Evolutionary conservation across 345 rosid species (phyloP), one percentile per base, ranked within the genome.

Genomic region (Melastoma malabathricum): DNA sequence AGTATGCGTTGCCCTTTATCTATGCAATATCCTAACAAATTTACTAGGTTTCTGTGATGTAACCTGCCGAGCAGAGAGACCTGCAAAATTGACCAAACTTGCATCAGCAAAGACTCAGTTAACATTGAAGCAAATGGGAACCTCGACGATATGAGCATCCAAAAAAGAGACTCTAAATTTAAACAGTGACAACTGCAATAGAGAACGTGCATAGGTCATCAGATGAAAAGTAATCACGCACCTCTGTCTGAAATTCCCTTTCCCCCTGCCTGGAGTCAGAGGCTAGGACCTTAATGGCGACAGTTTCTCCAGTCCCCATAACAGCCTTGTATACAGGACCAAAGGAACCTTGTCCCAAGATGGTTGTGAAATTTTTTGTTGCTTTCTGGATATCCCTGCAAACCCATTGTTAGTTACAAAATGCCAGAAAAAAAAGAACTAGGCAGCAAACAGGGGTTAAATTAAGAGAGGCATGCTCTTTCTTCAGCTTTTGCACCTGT

Each of bases 21-120:
- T 2, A 77, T 69, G 55, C 96, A 84, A 67, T 82, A 82, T 59
- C 98, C 98, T 34, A 82, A 58, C 75, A 92, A 72, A 72, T 92
- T 92, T 69, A 92, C 98, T 50, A 92, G 95, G 69, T 84, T 84
- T 20, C 98, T 68, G 66, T 92, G 96, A 76, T 92, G 98, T 63
- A 92, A 71, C 71, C 98, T 81, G 56, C 98, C 93, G 6, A 92
- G 77, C 31, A 92, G 69, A 64, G 84, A 71, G 15, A 90, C 95
- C 97, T 89, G 67, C 57, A 50, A 64, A 65, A 61, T 38, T 48
- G 22, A 47, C 46, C 15, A 55, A 48, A 15, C 17, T 29, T 10
- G 18, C 31, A 46, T 49, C 16, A 18, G 39, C 41, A 49, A 15
- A 19, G 5, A 41, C 19, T 34, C 41, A 8, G 9, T 5, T 2